phyloP scores from a whole-genome alignment of 805 yeast genomes.

The Metschnikowia peoriensis region DNA sequence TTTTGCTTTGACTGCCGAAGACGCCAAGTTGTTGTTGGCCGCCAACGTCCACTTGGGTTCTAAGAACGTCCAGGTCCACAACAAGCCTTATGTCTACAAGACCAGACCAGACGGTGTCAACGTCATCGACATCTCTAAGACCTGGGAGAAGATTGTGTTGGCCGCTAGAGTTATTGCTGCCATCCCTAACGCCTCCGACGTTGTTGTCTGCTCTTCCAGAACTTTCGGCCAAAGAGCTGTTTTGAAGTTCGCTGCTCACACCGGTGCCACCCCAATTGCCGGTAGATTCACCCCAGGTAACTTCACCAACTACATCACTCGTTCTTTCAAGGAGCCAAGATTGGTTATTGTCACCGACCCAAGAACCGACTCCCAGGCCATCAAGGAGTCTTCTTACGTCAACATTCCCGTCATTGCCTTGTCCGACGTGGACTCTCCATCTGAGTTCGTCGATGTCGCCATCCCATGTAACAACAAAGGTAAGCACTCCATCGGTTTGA shows the following conservation, averaged over 20 bases:
- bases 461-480: slow-evolving; percentile 99
- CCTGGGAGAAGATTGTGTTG: slow-evolving; percentile 99
- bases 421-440: slow-evolving; percentile 97
- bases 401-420: slow-evolving; percentile 99
- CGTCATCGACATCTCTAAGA: slow-evolving; percentile 96
- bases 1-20: slow-evolving; percentile 93
- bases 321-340: slow-evolving; percentile 99
- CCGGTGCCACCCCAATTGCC: slow-evolving; percentile 99
- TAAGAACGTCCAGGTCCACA: slow-evolving; percentile 99
- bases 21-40: slow-evolving; percentile 98
- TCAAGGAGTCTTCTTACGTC: slow-evolving; percentile 99
- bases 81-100: slow-evolving; percentile 94
- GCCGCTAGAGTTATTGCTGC: slow-evolving; percentile 99
- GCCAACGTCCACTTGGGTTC: slow-evolving; percentile 99
- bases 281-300: slow-evolving; percentile 99
- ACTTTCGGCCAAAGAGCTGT: slow-evolving; percentile 99
- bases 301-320: slow-evolving; percentile 99
- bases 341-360: slow-evolving; percentile 99
- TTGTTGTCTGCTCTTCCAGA: slow-evolving; percentile 98
- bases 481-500: slow-evolving; percentile 98
- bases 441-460: slow-evolving; percentile 97
- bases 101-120: slow-evolving; percentile 99
- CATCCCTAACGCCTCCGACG: slow-evolving; percentile 97
- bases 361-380: slow-evolving; percentile 99
- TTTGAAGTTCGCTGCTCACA: slow-evolving; percentile 98